Evolutionary conservation across 495 filamentous ascomycete species (phyloP), one percentile per base, ranked within the genome.

Genomic region (Penicillium macrosclerotiorum): DNA sequence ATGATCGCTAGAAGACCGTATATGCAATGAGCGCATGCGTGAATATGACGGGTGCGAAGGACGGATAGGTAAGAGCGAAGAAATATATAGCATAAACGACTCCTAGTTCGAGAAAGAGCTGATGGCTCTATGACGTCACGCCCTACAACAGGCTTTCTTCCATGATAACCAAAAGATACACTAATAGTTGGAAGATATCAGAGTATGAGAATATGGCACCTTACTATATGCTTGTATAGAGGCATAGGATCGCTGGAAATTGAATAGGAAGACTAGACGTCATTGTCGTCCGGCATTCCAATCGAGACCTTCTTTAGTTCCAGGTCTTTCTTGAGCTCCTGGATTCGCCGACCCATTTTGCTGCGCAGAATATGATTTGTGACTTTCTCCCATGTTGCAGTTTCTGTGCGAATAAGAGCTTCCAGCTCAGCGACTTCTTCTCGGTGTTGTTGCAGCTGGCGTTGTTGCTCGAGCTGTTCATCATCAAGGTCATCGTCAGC

Each of bases 401-500:
- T 72, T 38, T 78, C 69, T 9, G 62, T 54, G 11, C 63, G 64
- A 29, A 79, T 77, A 35, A 74, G 59, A 0, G 56, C 63, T 37
- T 79, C 73, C 25, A 79, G 40, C 45, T 79, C 75, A 1, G 56
- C 64, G 32, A 79, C 71, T 36, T 77, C 69, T 49, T 77, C 75
- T 14, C 68, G 67, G 44, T 73, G 71, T 43, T 76, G 65, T 47
- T 77, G 73, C 17, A 72, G 55, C 43, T 77, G 72, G 22, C 65
- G 69, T 24, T 73, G 65, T 52, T 61, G 65, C 59, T 71, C 75
- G 47, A 77, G 51, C 23, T 65, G 64, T 17, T 76, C 72, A 2
- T 81, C 80, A 29, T 83, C 81, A 24, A 80, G 66, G 23, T 83
- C 81, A 9, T 83, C 81, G 16, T 82, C 81, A 8, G 81, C 74